These are phyloP conservation scores for Gremmenia infestans DNA, from an alignment of 2,329 filamentous ascomycete species.

Conservation along the genomic window DNA sequence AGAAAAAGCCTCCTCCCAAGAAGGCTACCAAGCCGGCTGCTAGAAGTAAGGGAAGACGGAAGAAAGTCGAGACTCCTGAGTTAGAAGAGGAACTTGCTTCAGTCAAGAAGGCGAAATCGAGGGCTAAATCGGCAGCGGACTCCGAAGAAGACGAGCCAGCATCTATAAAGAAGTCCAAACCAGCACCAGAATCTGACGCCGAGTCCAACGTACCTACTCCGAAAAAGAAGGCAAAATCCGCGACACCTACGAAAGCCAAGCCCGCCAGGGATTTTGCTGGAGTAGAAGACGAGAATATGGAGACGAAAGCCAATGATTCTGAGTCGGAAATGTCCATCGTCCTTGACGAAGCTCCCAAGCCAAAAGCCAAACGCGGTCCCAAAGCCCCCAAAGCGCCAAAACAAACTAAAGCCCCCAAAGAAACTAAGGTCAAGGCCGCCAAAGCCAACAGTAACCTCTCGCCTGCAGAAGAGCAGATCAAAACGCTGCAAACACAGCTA, in stretches of 20 bases:
- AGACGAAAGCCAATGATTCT: constrained; percentile 36
- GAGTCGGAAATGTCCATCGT: constrained; percentile 64
- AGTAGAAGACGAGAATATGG: constrained; percentile 10
- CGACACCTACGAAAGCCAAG: not conserved
- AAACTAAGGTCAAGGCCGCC: constrained; percentile 29
- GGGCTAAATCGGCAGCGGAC: not conserved
- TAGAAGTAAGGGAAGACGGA: not conserved
- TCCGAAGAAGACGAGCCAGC: constrained; percentile 7
- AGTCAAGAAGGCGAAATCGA: not conserved
- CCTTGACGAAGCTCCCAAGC: constrained; percentile 67
- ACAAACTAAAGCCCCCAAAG: constrained; percentile 34
- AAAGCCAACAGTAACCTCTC: constrained; percentile 35
- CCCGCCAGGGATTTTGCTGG: constrained; percentile 7
- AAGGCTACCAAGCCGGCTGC: constrained; percentile 3
- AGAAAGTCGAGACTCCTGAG: not conserved
- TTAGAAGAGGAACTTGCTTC: not conserved
- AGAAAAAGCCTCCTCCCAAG: constrained; percentile 23
- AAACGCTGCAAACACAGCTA: constrained; percentile 80
- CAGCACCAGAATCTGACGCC: constrained; percentile 7
- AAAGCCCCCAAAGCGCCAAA: constrained; percentile 19
- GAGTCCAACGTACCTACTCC: not conserved
- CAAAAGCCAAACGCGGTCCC: constrained; percentile 42
- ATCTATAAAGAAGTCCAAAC: constrained; percentile 3
- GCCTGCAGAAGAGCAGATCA: constrained; percentile 74
- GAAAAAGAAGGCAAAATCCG: constrained; percentile 5